These are phyloP conservation scores for Ophiostoma quercus DNA, from an alignment of 2,329 filamentous ascomycete genomes.

Conservation along the genomic window DNA sequence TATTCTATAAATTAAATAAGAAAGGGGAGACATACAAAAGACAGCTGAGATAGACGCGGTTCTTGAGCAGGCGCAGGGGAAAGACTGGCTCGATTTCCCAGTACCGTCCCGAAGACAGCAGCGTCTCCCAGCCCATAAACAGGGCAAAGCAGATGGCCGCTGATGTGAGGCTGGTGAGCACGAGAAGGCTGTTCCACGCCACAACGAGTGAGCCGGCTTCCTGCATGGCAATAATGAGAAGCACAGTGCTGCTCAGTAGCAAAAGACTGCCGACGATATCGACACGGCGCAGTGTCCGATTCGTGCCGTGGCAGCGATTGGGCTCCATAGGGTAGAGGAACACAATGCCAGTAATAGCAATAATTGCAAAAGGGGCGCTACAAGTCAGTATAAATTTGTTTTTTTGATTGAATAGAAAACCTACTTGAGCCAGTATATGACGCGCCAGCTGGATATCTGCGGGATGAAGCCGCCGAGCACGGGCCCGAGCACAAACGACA, in stretches of 20 bases:
- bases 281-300: conserved; percentile 23
- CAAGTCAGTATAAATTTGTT: not conserved
- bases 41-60: conserved; percentile 48
- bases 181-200: conserved; percentile 48
- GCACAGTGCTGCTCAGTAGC: conserved; percentile 47
- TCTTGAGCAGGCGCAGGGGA: conserved; percentile 44
- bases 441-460: conserved; percentile 50
- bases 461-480: conserved; percentile 54
- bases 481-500: conserved; percentile 55
- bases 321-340: conserved; percentile 32
- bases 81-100: conserved; percentile 50
- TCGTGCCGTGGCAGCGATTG: conserved; percentile 14
- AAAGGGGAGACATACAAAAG: conserved; percentile 38
- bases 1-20: not conserved
- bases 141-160: conserved; percentile 45
- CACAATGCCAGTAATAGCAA: conserved; percentile 45
- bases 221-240: conserved; percentile 53
- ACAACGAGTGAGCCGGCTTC: conserved; percentile 51
- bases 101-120: conserved; percentile 38
- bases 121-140: conserved; percentile 49
- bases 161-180: conserved; percentile 45
- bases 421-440: conserved; percentile 59
- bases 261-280: conserved; percentile 35
- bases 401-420: conserved; percentile 23
- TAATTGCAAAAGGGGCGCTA: conserved; percentile 23